These are phyloP conservation scores for Fusarium transvaalense DNA, from an alignment of 2,329 filamentous ascomycete genomes.

Conservation along the genomic window DNA sequence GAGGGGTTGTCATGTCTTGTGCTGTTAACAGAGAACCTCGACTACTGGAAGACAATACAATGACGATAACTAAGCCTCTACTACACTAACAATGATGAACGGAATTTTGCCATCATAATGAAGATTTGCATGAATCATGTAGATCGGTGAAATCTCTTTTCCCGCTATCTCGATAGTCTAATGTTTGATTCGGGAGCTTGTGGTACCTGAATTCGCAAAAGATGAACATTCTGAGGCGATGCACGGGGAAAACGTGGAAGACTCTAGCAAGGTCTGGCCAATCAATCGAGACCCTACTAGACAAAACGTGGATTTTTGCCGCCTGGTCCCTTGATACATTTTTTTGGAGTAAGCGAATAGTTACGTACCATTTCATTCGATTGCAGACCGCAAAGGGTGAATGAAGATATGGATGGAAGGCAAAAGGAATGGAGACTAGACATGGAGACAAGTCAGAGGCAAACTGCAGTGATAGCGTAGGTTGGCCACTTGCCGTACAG, in stretches of 20 bases:
- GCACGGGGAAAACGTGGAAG: conserved; percentile 39
- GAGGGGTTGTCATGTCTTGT: conserved; percentile 22
- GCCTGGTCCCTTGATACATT: conserved; percentile 31
- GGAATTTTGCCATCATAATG: conserved; percentile 4
- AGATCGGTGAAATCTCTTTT: conserved; percentile 22
- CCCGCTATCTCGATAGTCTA: conserved; percentile 4
- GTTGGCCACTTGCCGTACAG: conserved; percentile 36
- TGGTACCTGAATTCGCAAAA: conserved; percentile 40
- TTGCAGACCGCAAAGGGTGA: conserved; percentile 7
- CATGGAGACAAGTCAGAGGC: conserved; percentile 20
- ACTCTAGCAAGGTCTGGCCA: conserved; percentile 43
- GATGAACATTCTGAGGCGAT: conserved; percentile 33
- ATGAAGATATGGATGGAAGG: background rate
- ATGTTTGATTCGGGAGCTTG: conserved; percentile 34
- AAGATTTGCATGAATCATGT: conserved; percentile 27
- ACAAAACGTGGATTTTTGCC: conserved; percentile 33
- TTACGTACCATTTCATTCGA: conserved; percentile 2
- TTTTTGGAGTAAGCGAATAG: conserved; percentile 40
- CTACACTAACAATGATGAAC: background rate
- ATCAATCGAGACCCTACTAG: conserved; percentile 33
- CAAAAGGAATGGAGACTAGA: background rate
- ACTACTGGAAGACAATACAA: conserved; percentile 2
- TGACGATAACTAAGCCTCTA: conserved; percentile 6
- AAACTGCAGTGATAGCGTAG: conserved; percentile 12
- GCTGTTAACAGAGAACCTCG: background rate